Conservation (phyloP, 2,329 filamentous ascomycete genomes). For the Hypoxylon sp. region DNA sequence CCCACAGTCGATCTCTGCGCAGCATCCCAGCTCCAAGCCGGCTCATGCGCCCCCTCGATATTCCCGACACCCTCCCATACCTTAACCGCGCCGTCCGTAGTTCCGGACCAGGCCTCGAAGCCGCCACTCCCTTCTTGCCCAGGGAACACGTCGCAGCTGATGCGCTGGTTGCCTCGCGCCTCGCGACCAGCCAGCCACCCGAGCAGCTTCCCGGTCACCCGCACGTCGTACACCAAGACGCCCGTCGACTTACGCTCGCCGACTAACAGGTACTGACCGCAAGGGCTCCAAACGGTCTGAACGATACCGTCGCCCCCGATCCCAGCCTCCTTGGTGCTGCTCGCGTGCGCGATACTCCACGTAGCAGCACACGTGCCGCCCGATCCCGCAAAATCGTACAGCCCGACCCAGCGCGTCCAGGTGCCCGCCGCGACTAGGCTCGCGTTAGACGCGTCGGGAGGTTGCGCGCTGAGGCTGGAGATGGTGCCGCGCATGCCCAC, state of each 20-base stretch:
- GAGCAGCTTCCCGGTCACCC: conserved; percentile 71
- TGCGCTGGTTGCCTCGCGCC: conserved; percentile 68
- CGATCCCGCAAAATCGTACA: conserved; percentile 72
- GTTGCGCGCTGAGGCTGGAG: conserved; percentile 68
- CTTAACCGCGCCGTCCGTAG: conserved; percentile 67
- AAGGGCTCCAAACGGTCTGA: conserved; percentile 74
- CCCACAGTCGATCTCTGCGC: conserved; percentile 64
- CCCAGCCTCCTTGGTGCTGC: conserved; percentile 56
- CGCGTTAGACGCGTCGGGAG: conserved; percentile 51
- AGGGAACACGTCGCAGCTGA: conserved; percentile 70
- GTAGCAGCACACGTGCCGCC: conserved; percentile 68
- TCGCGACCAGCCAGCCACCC: conserved; percentile 67
- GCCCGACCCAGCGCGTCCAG: conserved; percentile 73
- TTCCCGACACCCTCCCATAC: conserved; percentile 72
- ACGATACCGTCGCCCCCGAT: conserved; percentile 74
- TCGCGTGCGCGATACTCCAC: conserved; percentile 71
- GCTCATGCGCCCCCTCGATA: conserved; percentile 60
- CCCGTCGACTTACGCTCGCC: conserved; percentile 71
- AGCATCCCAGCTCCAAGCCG: conserved; percentile 66
- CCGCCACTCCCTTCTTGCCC: conserved; percentile 56
- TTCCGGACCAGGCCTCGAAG: conserved; percentile 76
- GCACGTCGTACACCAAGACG: conserved; percentile 74
- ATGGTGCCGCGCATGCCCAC: conserved; percentile 76
- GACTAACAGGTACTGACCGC: conserved; percentile 74
- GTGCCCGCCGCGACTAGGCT: conserved; percentile 72